Evolutionary conservation across 768 basidiomycete genomes (phyloP).

Genomic region (Suillus luteus): DNA sequence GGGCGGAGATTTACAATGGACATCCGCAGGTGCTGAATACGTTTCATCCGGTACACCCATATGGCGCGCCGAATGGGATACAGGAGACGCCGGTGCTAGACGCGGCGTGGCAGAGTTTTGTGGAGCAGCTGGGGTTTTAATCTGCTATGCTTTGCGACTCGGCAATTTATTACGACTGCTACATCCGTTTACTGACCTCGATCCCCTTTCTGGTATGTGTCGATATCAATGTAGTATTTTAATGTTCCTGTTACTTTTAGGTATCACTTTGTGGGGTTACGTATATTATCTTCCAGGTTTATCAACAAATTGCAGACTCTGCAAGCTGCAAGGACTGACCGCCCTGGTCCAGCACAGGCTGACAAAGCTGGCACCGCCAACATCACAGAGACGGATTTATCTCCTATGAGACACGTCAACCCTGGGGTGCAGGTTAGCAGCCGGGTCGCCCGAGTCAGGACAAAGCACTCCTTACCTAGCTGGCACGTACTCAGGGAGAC

Average conservation of each 20-base stretch:
- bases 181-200: not conserved
- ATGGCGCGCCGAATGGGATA: conserved; percentile 11
- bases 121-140: conserved; percentile 64
- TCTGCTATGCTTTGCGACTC: not conserved
- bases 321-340: too few species aligned
- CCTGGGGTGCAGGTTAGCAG: too few species aligned
- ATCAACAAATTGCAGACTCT: not conserved
- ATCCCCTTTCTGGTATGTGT: not conserved
- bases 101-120: conserved; percentile 66
- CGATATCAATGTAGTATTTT: not conserved
- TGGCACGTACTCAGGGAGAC: too few species aligned
- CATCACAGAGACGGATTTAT: too few species aligned
- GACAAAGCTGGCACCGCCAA: too few species aligned
- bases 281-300: not conserved
- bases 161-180: not conserved
- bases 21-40: conserved; percentile 19
- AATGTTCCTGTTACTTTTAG: not conserved
- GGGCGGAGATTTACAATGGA: conserved; percentile 18
- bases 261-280: not conserved
- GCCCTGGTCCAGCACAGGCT: too few species aligned
- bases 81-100: conserved; percentile 46
- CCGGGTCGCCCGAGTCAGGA: too few species aligned
- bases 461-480: too few species aligned
- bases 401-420: too few species aligned
- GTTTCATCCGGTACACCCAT: conserved; percentile 21